Base-by-base conservation (phyloP, 2,329 filamentous ascomycete genomes). In the Dactylonectria estremocensis region DNA sequence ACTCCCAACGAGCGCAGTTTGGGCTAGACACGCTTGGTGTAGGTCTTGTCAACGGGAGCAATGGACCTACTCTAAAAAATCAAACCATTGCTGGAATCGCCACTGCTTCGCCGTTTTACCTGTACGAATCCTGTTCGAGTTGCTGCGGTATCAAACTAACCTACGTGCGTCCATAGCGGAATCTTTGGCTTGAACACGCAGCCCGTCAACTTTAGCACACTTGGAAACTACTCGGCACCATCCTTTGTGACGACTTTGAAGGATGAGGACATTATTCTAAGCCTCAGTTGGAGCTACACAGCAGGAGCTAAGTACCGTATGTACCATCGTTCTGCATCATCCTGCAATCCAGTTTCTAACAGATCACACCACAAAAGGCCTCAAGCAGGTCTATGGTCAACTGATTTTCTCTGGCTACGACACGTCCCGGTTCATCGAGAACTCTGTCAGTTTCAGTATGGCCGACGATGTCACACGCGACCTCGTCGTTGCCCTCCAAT, bases 251-350 rank as follows among this genome's bases (percentile, higher is more conserved):
- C 58, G 11, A 61, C 33, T 14, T 9, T 61, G 7, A 61, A 61
- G 22, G 24, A 28, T 5, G 11, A n/a, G 1, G 50, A 61, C 8
- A 6, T 45, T 9, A 61, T 61, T 11, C 58, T 48, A 1, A 61
- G 58, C 22, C 37, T 61, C 9, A 61, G 48, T 11, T 61, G 58
- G 58, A 61, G 58, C 16, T 61, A 61, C 22, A 61, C 58, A 1
- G 58, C 58, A 5, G 58, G 58, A 45, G 48, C 58, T 9, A 53
- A 53, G 11, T 46, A 61, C 18, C 58, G 58, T 61, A 40, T 13
- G 56, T 35, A n/a, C 20, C 2, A 33, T 18, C 3, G 16, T 22
- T 59, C 24, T 43, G 14, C 14, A 5, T 13, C 37, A n/a, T 16
- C 16, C 14, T 43, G 11, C 40, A 8, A 43, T 43, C 2, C 7